These are phyloP conservation scores for Pueraria montana DNA, from an alignment of 306 rosid genomes.

Conservation along the genomic window DNA sequence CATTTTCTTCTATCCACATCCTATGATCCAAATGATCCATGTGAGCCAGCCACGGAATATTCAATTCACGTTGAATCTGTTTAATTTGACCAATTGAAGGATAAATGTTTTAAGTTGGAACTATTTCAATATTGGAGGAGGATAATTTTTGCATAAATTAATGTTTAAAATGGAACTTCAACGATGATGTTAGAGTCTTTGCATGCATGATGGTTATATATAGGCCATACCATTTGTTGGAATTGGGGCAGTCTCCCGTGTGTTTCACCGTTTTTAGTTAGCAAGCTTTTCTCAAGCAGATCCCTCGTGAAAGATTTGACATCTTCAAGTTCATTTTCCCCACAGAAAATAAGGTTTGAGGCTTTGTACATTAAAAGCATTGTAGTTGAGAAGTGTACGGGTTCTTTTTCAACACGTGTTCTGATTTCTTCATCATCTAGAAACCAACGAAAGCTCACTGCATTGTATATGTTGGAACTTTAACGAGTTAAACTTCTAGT, in stretches of 20 bases:
- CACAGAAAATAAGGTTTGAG: conserved; percentile 32
- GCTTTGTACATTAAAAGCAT: conserved; percentile 50
- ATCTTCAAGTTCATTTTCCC: conserved; percentile 48
- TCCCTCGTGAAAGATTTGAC: conserved; percentile 43
- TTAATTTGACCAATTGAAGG: neutral
- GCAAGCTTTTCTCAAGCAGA: conserved; percentile 10
- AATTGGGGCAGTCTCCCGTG: neutral
- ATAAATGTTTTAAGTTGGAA: neutral
- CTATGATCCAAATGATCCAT: conserved; percentile 65
- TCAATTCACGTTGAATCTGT: conserved; percentile 60
- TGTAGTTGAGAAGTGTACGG: conserved; percentile 16
- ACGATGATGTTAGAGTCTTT: too few species aligned
- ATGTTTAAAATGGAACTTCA: too few species aligned
- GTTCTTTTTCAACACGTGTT: conserved; percentile 15
- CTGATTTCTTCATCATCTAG: conserved; percentile 38
- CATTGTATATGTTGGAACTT: neutral
- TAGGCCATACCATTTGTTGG: neutral
- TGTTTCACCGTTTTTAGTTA: too few species aligned
- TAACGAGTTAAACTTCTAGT: too few species aligned
- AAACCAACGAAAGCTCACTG: conserved; percentile 53
- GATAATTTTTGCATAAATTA: too few species aligned
- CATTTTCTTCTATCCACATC: conserved; percentile 51
- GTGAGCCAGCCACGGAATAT: conserved; percentile 59
- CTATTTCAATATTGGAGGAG: too few species aligned
- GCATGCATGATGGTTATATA: too few species aligned